phyloP scores from a whole-genome alignment of 441 rosid species.

The Rhodomyrtus psidioides region DNA sequence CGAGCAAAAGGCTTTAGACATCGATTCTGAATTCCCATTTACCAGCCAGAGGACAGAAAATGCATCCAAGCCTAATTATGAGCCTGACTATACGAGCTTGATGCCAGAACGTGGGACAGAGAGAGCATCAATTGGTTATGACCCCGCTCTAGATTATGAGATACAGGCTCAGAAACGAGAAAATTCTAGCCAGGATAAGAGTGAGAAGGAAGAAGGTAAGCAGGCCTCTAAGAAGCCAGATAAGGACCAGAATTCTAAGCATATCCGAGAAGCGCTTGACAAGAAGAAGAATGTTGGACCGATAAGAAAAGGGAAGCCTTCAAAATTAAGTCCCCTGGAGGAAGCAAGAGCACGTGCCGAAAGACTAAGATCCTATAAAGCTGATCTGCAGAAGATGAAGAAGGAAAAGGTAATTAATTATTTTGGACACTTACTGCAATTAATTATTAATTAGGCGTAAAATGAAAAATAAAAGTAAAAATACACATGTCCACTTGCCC shows the following conservation, averaged over 20 bases:
- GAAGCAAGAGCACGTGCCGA: conserved; percentile 97
- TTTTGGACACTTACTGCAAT: background rate
- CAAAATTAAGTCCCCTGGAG: conserved; percentile 79
- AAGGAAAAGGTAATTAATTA: conserved; percentile 62
- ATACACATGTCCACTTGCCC: background rate
- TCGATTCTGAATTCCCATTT: conserved; percentile 57
- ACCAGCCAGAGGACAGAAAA: conserved; percentile 30
- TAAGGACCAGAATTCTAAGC: conserved; percentile 55
- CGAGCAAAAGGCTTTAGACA: conserved; percentile 44
- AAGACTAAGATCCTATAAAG: conserved; percentile 75
- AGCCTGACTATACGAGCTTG: conserved; percentile 74
- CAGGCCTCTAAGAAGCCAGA: conserved; percentile 48
- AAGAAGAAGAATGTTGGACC: conserved; percentile 71
- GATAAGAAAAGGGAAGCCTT: conserved; percentile 70
- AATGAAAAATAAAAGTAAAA: background rate
- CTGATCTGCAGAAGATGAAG: conserved; percentile 91
- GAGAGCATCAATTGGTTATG: conserved; percentile 49
- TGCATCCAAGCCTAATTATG: conserved; percentile 40
- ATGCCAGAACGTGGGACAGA: conserved; percentile 67
- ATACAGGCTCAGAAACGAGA: conserved; percentile 33
- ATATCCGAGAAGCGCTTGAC: conserved; percentile 33
- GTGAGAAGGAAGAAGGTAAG: conserved; percentile 24
- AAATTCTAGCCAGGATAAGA: conserved; percentile 28
- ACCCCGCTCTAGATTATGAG: conserved; percentile 79
- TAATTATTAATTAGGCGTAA: background rate